Evolutionary conservation across 495 filamentous ascomycete species (phyloP).

Genomic region (Pyronema domesticum): DNA sequence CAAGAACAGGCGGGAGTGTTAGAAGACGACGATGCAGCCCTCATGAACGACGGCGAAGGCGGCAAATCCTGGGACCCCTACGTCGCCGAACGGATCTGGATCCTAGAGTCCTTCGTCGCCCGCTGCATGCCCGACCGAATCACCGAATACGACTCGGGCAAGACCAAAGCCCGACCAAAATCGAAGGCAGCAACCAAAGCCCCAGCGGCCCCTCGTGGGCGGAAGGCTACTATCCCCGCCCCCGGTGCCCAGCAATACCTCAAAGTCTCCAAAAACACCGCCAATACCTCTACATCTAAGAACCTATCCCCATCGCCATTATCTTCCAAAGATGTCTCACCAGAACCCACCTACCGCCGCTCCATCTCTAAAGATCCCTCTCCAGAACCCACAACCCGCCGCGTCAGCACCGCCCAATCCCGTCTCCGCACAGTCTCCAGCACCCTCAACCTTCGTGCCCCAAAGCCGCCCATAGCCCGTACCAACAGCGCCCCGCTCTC

Average conservation of each 20-base stretch:
- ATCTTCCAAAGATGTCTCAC: no score
- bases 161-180: conserved; percentile 7
- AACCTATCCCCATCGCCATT: no score
- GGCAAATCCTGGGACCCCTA: conserved; percentile 50
- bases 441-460: no score
- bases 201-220: no score
- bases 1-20: conserved; percentile 35
- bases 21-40: conserved; percentile 33
- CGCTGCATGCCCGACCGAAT: conserved; percentile 55
- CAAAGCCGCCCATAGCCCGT: not conserved
- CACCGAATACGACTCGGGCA: conserved; percentile 48
- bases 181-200: not conserved
- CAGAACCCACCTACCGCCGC: no score
- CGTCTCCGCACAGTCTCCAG: no score
- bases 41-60: conserved; percentile 32
- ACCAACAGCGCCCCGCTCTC: not conserved
- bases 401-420: not conserved
- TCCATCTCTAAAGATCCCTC: not conserved
- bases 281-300: no score
- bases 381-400: not conserved
- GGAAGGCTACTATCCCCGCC: no score
- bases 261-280: no score
- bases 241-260: no score
- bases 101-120: conserved; percentile 52
- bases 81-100: conserved; percentile 50